phyloP scores from a whole-genome alignment of 176 grass and related monocot species.

The Oryza meridionalis region DNA sequence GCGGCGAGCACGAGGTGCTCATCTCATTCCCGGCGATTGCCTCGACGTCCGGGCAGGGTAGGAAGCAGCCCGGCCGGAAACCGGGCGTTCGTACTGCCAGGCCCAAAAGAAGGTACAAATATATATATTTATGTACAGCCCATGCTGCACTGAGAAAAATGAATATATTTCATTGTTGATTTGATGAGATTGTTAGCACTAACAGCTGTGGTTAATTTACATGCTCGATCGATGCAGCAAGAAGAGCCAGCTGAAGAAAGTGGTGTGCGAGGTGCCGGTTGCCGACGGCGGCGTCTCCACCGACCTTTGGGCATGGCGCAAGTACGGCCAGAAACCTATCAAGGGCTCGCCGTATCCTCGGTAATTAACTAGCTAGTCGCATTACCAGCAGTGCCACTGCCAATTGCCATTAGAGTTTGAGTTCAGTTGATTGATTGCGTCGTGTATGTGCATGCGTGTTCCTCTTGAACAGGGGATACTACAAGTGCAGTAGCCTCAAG shows the following conservation, averaged over 20 bases:
- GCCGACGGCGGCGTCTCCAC: slow-evolving; percentile 53
- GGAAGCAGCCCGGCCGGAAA: slow-evolving; percentile 41
- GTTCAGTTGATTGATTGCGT: not conserved
- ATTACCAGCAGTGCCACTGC: not conserved
- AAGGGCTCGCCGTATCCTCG: slow-evolving; percentile 90
- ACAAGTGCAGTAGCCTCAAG: slow-evolving; percentile 92
- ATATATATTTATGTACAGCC: too few species aligned
- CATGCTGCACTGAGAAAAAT: not conserved
- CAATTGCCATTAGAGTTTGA: not conserved
- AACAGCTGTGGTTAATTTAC: not conserved
- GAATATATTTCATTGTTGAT: too few species aligned
- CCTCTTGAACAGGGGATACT: slow-evolving; percentile 65
- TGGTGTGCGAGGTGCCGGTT: slow-evolving; percentile 74
- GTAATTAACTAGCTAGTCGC: slow-evolving; percentile 14
- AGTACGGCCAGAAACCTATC: slow-evolving; percentile 98
- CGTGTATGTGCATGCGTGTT: too few species aligned
- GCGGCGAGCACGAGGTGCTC: not conserved
- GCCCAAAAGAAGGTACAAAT: slow-evolving; percentile 37
- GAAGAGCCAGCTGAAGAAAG: slow-evolving; percentile 83
- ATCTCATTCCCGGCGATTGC: slow-evolving; percentile 24
- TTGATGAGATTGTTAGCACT: not conserved
- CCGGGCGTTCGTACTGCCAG: slow-evolving; percentile 11
- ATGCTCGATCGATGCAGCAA: slow-evolving; percentile 45
- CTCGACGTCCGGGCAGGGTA: slow-evolving; percentile 37
- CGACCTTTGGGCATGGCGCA: slow-evolving; percentile 96